Conservation (phyloP, 1,139 yeast genomes). For the Suhomyces maxii region DNA sequence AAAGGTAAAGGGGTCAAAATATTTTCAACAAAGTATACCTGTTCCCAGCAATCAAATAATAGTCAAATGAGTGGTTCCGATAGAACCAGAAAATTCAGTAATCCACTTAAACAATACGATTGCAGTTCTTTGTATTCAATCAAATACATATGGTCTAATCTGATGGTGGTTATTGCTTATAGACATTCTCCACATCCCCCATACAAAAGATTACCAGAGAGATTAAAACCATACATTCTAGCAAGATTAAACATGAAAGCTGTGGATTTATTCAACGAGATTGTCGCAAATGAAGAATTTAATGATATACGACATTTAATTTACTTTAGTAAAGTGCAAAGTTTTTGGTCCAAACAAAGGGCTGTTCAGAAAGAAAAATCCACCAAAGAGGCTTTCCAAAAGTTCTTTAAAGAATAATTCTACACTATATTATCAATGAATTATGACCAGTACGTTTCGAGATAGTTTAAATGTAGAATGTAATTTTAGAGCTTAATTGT, state of each 20-base stretch:
- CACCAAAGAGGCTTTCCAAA: constrained; percentile 20
- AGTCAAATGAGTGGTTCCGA: constrained; percentile 1
- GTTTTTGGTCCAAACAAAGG: constrained; percentile 22
- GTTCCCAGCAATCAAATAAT: constrained; percentile 18
- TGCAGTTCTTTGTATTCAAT: constrained; percentile 19
- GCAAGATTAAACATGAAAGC: constrained; percentile 20
- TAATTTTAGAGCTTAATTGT: background rate
- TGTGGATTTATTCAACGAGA: constrained; percentile 18
- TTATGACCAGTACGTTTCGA: constrained; percentile 1
- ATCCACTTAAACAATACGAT: constrained; percentile 20
- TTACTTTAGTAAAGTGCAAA: constrained; percentile 20
- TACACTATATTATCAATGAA: constrained; percentile 3
- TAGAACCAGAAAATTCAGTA: constrained; percentile 17
- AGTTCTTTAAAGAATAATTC: constrained; percentile 13
- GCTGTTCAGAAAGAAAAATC: constrained; percentile 16
- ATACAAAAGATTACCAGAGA: constrained; percentile 19
- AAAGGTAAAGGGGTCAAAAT: constrained; percentile 20
- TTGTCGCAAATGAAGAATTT: constrained; percentile 14
- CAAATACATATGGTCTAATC: constrained; percentile 18
- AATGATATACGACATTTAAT: constrained; percentile 16
- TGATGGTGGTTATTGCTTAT: constrained; percentile 16
- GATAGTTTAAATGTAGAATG: too few species aligned
- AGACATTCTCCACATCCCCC: constrained; percentile 18
- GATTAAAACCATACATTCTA: constrained; percentile 19
- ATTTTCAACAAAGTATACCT: constrained; percentile 19